These are phyloP conservation scores for Phaeoacremonium minimum DNA, from an alignment of 2,329 filamentous ascomycete genomes.

Conservation along the genomic window DNA sequence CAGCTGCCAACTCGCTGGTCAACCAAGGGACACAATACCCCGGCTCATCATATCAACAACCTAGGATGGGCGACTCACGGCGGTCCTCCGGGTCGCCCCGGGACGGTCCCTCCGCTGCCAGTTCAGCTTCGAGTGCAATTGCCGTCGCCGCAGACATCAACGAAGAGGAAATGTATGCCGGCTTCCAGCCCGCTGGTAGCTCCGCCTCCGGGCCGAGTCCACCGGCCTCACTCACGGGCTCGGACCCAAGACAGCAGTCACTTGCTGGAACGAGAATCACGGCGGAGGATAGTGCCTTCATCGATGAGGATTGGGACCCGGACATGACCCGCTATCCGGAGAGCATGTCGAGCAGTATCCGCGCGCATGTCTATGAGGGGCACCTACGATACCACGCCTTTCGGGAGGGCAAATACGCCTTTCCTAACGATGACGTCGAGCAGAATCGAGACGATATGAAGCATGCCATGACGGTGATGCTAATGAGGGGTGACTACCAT, in stretches of 20 bases:
- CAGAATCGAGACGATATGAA: constrained; percentile 36
- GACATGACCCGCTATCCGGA: constrained; percentile 18
- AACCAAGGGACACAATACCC: too few relatives aligned
- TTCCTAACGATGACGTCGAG: constrained; percentile 35
- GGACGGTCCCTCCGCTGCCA: too few relatives aligned
- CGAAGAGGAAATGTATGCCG: neutral
- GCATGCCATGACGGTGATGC: constrained; percentile 28
- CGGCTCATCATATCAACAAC: too few relatives aligned
- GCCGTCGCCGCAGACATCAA: neutral
- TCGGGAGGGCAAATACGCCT: constrained; percentile 24
- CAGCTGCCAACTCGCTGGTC: too few relatives aligned
- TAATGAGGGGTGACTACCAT: constrained; percentile 32
- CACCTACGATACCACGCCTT: constrained; percentile 30
- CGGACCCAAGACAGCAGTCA: too few relatives aligned
- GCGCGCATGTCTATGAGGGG: constrained; percentile 23
- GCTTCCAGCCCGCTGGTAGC: too few relatives aligned
- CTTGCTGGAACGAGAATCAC: too few relatives aligned
- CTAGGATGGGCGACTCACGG: too few relatives aligned
- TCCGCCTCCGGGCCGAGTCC: too few relatives aligned
- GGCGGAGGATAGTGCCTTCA: too few relatives aligned
- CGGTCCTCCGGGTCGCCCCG: too few relatives aligned
- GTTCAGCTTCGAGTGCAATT: too few relatives aligned
- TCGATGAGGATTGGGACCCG: constrained; percentile 7
- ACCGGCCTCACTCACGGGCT: neutral
- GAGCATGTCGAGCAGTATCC: constrained; percentile 20